A percentile compares a stretch with the other conserved stretches of the same genome.
phyloP scores from a whole-genome alignment of 2,329 filamentous ascomycete genomes.

The Diaporthe australafricana region DNA sequence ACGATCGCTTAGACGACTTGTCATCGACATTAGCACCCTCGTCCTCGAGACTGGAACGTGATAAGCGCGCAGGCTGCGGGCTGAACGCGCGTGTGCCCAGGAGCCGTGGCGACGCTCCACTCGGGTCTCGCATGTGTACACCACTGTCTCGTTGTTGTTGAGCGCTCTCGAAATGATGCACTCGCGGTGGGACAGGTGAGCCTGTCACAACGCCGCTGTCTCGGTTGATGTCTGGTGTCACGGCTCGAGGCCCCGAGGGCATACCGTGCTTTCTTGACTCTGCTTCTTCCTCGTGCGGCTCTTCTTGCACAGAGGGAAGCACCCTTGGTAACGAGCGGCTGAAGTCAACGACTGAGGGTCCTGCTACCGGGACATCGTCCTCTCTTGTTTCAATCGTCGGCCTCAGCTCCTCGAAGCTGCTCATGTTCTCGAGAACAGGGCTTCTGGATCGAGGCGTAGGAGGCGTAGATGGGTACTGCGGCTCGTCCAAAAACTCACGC shows the following conservation, averaged over 20 bases:
- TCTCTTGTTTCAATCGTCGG: slow-evolving; percentile 37
- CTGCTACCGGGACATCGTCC: slow-evolving; percentile 15
- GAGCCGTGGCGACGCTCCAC: slow-evolving; percentile 46
- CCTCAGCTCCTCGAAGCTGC: slow-evolving; percentile 31
- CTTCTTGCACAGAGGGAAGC: slow-evolving; percentile 65
- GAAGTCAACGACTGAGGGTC: slow-evolving; percentile 49
- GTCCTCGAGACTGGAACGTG: slow-evolving; percentile 32
- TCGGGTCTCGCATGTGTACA: slow-evolving; percentile 63
- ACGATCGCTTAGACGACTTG: slow-evolving; percentile 17
- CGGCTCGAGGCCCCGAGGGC: slow-evolving; percentile 36
- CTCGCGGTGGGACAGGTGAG: slow-evolving; percentile 54
- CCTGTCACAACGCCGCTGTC: slow-evolving; percentile 63
- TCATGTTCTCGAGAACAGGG: slow-evolving; percentile 13
- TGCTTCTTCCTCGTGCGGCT: slow-evolving; percentile 60
- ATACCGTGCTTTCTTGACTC: slow-evolving; percentile 43
- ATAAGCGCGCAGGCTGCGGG: slow-evolving; percentile 34
- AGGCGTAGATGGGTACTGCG: background rate
- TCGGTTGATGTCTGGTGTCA: slow-evolving; percentile 54
- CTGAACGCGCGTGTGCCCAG: slow-evolving; percentile 38
- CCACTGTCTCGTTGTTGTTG: slow-evolving; percentile 65
- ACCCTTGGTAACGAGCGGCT: slow-evolving; percentile 56
- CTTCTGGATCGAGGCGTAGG: slow-evolving; percentile 23
- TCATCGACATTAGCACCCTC: slow-evolving; percentile 27
- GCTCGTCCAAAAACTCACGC: background rate
- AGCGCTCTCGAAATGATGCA: slow-evolving; percentile 48